phyloP scores from a whole-genome alignment of 306 rosid species.

The Pueraria montana region DNA sequence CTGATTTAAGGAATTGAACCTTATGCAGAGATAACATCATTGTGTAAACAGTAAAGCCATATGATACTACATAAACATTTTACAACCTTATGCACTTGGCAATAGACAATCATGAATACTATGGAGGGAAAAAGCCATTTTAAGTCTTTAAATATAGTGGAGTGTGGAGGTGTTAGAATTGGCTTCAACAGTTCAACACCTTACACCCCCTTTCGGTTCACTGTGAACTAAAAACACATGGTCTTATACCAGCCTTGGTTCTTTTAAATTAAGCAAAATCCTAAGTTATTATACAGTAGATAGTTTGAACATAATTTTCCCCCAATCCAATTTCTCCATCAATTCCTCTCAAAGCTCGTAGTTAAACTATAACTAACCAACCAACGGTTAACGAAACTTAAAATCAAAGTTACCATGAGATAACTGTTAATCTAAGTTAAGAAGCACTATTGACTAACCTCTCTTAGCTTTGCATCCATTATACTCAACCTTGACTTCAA shows the following conservation, averaged over 20 bases:
- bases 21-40: conserved; percentile 21
- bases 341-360: neutral
- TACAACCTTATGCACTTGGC: neutral
- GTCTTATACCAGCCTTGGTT: neutral
- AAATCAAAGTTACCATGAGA: conserved; percentile 11
- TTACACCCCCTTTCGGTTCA: neutral
- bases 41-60: neutral
- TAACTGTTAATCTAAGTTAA: conserved; percentile 32
- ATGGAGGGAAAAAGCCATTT: neutral
- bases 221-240: neutral
- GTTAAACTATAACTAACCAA: conserved; percentile 7
- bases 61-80: neutral
- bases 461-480: conserved; percentile 70
- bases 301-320: neutral
- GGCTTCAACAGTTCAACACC: neutral
- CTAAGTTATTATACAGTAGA: conserved; percentile 1
- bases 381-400: conserved; percentile 25
- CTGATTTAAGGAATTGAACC: conserved; percentile 13
- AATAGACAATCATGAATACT: neutral
- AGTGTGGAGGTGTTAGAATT: neutral
- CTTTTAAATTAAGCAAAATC: neutral
- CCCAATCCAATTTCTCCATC: neutral
- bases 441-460: conserved; percentile 58
- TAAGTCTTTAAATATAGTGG: neutral
- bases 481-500: conserved; percentile 63